Base-by-base conservation (phyloP, 2,329 filamentous ascomycete species). In the Dactylellina haptotyla region DNA sequence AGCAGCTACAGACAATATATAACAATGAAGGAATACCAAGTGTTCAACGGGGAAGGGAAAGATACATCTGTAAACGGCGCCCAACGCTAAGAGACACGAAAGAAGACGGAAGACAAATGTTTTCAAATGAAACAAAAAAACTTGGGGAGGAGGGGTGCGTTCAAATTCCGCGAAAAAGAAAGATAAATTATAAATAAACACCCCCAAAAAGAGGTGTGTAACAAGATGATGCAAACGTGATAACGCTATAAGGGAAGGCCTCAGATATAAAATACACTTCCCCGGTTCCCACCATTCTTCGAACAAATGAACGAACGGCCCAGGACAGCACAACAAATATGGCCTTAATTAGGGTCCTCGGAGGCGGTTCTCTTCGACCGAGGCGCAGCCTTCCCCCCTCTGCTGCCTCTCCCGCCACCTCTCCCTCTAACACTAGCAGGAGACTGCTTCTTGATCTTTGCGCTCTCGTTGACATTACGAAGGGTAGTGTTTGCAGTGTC, bases 391-490 rank as follows among this genome's bases (percentile, higher is more conserved):
- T 72, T 72, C 10, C 67, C 67, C 3, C 67, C 67, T 20, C 67
- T 53, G 16, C 56, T 48, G 16, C 66, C 58, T 28, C 67, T 57
- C n/a, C 67, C 59, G 10, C 48, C 53, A 10, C 37, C 53, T 34
- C 59, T 58, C 10, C 67, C 59, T 18, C 67, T 51, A 8, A 45
- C 34, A 14, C 67, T 72, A 20, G 48, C 48, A 26, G 67, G 67
- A 18, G 67, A 64, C 16, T 43, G n/a, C 18, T 72, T 72, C 16
- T 72, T 72, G 20, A 72, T 72, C 45, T 72, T 72, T 28, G 59
- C 67, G 26, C 67, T 72, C 9, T 72, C 67, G 16, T 72, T 72
- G 18, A 72, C 67, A 30, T 63, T 59, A 25, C 61, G 67, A 16
- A 72, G 53, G 16, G 46, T 54, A 12, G 32, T 37, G 10, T 65